Evolutionary conservation across 306 rosid genomes (phyloP).

Genomic region (Casuarina equisetifolia): DNA sequence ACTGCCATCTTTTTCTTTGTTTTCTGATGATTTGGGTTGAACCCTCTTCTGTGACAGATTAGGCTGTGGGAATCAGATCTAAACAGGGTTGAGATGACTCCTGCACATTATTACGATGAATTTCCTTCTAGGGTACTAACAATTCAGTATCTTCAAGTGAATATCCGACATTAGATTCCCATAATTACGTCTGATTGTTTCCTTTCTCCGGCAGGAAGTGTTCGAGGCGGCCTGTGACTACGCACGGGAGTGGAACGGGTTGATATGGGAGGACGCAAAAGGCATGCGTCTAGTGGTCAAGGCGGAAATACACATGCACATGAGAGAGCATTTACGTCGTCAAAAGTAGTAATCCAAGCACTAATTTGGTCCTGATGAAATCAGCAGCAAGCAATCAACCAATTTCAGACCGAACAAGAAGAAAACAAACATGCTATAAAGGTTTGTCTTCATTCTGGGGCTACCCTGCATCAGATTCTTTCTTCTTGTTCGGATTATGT

Average conservation of each 20-base stretch:
- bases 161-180: not conserved
- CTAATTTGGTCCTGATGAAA: not conserved
- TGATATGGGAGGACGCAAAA: constrained; percentile 90
- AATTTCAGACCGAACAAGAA: not conserved
- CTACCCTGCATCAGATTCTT: not conserved
- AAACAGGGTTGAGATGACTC: constrained; percentile 79
- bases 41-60: constrained; percentile 50
- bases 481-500: not conserved
- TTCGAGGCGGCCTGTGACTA: constrained; percentile 85
- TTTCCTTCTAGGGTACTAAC: constrained; percentile 78
- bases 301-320: constrained; percentile 62
- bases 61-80: constrained; percentile 93
- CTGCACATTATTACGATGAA: constrained; percentile 69
- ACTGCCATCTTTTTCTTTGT: constrained; percentile 4
- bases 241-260: constrained; percentile 79
- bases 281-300: constrained; percentile 80
- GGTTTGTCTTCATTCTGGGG: not conserved
- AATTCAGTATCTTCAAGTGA: constrained; percentile 21
- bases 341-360: constrained; percentile 47
- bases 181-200: constrained; percentile 11
- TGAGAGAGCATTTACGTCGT: constrained; percentile 71
- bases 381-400: not conserved
- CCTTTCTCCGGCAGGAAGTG: constrained; percentile 58
- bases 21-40: constrained; percentile 32
- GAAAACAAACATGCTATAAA: not conserved